A percentile compares a stretch with the other conserved stretches of the same genome.
These are phyloP conservation scores for Dipsacomyces acuminosporus DNA, from an alignment of 371 early-diverging fungal genomes.

Conservation along the genomic window DNA sequence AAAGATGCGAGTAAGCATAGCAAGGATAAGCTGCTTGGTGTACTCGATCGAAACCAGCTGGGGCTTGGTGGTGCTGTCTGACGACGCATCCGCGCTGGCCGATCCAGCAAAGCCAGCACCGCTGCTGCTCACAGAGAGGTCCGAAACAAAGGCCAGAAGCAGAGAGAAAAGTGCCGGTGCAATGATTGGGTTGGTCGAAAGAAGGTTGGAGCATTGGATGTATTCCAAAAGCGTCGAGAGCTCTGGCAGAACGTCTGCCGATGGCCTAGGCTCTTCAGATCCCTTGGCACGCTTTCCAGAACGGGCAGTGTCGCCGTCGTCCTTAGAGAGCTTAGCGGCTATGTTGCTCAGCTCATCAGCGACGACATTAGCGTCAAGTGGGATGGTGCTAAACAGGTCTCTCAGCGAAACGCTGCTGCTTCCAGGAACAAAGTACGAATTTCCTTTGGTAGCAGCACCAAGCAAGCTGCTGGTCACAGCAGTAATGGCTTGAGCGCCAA, in stretches of 20 bases:
- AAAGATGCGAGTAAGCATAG: conserved; percentile 63
- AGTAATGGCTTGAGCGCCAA: conserved; percentile 48
- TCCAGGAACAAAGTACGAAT: conserved; percentile 55
- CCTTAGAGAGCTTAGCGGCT: conserved; percentile 38
- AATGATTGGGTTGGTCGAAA: conserved; percentile 39
- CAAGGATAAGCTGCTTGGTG: conserved; percentile 79
- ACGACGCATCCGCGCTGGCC: not conserved
- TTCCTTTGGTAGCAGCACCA: conserved; percentile 60
- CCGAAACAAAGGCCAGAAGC: conserved; percentile 63
- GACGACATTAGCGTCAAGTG: conserved; percentile 52
- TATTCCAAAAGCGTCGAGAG: conserved; percentile 46
- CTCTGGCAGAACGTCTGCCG: conserved; percentile 10
- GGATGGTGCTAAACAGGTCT: conserved; percentile 39
- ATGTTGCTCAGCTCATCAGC: conserved; percentile 48
- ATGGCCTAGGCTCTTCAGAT: conserved; percentile 2
- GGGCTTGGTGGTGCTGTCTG: too few species aligned
- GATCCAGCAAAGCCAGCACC: not conserved
- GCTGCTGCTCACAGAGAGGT: conserved; percentile 10
- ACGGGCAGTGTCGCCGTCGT: conserved; percentile 8
- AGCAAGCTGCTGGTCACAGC: conserved; percentile 59
- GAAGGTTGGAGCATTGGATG: conserved; percentile 19
- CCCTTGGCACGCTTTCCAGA: conserved; percentile 15
- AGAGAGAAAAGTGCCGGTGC: conserved; percentile 66
- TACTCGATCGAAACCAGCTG: conserved; percentile 72
- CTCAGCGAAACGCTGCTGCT: conserved; percentile 53